These are phyloP conservation scores for Fragilaria radians DNA, from an alignment of 108 stramenopile species.

Conservation along the genomic window DNA sequence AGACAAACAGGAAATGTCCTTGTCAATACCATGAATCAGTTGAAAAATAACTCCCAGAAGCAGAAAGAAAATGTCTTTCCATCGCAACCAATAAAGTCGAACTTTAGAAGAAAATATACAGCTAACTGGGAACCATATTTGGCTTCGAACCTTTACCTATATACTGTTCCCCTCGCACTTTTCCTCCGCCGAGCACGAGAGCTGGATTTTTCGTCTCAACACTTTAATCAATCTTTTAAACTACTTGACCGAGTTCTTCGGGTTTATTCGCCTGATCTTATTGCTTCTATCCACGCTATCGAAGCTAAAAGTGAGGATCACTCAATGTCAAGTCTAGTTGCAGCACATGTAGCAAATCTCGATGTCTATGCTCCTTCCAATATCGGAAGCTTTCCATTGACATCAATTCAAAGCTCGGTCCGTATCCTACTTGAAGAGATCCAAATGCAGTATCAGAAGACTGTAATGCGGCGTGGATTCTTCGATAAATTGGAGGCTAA, in stretches of 20 bases:
- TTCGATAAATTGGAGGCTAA: conserved; percentile 47
- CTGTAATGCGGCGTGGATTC: conserved; percentile 40
- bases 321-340: conserved; percentile 22
- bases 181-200: conserved; percentile 87
- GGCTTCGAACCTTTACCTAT: conserved; percentile 69
- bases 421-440: conserved; percentile 78
- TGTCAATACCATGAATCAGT: neutral
- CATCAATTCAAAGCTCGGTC: conserved; percentile 57
- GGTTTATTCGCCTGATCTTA: conserved; percentile 62
- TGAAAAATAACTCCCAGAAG: neutral
- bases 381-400: conserved; percentile 26
- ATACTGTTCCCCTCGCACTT: conserved; percentile 74
- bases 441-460: conserved; percentile 65
- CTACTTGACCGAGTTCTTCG: conserved; percentile 63
- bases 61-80: neutral
- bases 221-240: conserved; percentile 43
- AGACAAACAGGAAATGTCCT: neutral
- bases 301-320: conserved; percentile 22
- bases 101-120: conserved; percentile 46
- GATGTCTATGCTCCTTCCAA: conserved; percentile 50
- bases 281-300: conserved; percentile 48
- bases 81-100: conserved; percentile 37
- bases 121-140: conserved; percentile 74
- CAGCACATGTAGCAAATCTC: conserved; percentile 44
- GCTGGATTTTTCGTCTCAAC: conserved; percentile 65